A percentile compares a stretch with the other conserved stretches of the same genome.
These are phyloP conservation scores for Flueggea neowawraea DNA, from an alignment of 441 rosid genomes.

Conservation along the genomic window DNA sequence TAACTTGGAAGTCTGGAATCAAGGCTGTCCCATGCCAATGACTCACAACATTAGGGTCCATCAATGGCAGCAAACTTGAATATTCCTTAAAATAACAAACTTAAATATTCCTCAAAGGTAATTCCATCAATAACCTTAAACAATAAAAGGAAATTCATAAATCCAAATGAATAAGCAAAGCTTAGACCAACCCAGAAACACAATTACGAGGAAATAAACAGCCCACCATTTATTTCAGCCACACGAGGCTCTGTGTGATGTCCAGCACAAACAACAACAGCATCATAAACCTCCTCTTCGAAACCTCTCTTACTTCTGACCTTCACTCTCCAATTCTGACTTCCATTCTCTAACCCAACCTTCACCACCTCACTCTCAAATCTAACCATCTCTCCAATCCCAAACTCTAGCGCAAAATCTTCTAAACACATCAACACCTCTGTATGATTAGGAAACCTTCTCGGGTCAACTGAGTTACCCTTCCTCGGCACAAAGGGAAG, in stretches of 20 bases:
- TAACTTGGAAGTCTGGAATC: neutral
- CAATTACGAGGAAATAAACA: neutral
- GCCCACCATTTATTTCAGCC: constrained; percentile 60
- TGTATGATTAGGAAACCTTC: constrained; percentile 68
- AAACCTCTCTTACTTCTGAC: constrained; percentile 22
- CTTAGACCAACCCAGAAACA: neutral
- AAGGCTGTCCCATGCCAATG: no score
- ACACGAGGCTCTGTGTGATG: constrained; percentile 71
- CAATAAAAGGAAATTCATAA: neutral
- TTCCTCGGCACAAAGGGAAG: constrained; percentile 45
- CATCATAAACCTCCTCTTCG: constrained; percentile 65
- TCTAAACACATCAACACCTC: constrained; percentile 69
- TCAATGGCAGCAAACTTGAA: no score
- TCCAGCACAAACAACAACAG: constrained; percentile 84
- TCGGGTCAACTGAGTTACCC: constrained; percentile 43
- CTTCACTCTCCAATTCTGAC: constrained; percentile 51
- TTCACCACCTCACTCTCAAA: constrained; percentile 58
- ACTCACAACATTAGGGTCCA: no score
- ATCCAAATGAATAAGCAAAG: neutral
- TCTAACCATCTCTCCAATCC: constrained; percentile 57
- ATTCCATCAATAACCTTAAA: neutral
- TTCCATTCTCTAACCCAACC: constrained; percentile 32
- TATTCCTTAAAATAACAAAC: no score
- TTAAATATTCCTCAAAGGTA: no score
- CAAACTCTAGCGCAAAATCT: constrained; percentile 61